phyloP scores from a whole-genome alignment of 208 protist species.

The Trypanosoma grayi region DNA sequence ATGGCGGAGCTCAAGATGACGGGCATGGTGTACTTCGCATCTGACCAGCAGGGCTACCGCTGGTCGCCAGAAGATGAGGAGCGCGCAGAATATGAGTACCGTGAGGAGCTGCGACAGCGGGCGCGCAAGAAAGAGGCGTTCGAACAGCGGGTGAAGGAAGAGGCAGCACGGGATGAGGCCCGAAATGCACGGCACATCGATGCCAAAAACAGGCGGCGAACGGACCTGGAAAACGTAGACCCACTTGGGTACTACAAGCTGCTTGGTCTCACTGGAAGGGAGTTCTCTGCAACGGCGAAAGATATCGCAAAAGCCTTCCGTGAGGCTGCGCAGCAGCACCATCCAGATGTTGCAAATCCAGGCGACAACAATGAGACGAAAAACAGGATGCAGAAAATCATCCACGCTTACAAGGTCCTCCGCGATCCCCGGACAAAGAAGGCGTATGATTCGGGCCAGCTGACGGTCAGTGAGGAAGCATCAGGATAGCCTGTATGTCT shows the following conservation, averaged over 20 bases:
- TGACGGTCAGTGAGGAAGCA: constrained; percentile 30
- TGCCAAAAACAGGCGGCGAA: constrained; percentile 65
- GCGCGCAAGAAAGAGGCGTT: constrained; percentile 67
- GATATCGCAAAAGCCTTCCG: constrained; percentile 85
- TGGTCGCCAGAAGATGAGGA: constrained; percentile 86
- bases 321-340: constrained; percentile 55
- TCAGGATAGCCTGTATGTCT: constrained; percentile 14
- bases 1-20: constrained; percentile 70
- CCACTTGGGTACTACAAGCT: constrained; percentile 89
- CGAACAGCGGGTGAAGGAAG: constrained; percentile 85
- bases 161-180: constrained; percentile 64
- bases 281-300: constrained; percentile 69
- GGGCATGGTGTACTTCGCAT: constrained; percentile 74
- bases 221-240: constrained; percentile 71
- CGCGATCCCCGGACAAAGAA: constrained; percentile 67
- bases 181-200: constrained; percentile 54
- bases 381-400: constrained; percentile 74
- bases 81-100: constrained; percentile 85
- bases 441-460: constrained; percentile 67
- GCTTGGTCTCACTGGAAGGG: constrained; percentile 72
- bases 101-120: constrained; percentile 77
- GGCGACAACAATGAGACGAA: constrained; percentile 39
- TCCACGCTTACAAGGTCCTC: constrained; percentile 83
- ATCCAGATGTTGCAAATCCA: constrained; percentile 62
- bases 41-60: constrained; percentile 77